phyloP scores from a whole-genome alignment of 2,329 filamentous ascomycete genomes.

The Leptographium procerum region DNA sequence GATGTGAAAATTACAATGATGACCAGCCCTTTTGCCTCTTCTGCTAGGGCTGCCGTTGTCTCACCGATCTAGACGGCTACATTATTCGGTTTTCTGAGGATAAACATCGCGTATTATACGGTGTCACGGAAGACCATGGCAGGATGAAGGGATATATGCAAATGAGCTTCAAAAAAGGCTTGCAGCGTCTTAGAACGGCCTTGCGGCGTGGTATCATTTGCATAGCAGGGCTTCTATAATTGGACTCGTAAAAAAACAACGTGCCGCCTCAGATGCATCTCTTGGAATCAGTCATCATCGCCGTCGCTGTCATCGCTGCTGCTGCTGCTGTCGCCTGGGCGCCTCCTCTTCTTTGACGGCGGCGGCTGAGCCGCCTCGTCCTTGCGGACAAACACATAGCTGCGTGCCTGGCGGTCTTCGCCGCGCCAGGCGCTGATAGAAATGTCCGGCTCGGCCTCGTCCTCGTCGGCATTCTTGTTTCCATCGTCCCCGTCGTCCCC shows the following conservation, averaged over 20 bases:
- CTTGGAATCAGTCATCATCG: conserved; percentile 1
- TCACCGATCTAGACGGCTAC: no score
- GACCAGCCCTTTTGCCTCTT: no score
- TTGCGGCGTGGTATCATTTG: neutral
- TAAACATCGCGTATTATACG: no score
- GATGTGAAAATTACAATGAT: no score
- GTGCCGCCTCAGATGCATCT: neutral
- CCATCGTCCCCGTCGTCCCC: neutral
- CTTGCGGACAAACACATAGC: conserved; percentile 51
- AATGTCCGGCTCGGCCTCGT: neutral
- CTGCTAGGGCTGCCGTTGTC: no score
- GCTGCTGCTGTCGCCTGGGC: conserved; percentile 5
- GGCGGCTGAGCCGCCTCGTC: conserved; percentile 29
- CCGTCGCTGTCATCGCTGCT: conserved; percentile 1
- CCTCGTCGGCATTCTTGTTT: neutral
- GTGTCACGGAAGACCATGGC: no score
- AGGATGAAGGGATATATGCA: no score
- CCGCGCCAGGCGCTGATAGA: conserved; percentile 34
- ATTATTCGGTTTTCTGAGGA: no score
- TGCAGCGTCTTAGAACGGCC: neutral
- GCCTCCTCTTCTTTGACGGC: conserved; percentile 17
- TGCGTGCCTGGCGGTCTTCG: conserved; percentile 41
- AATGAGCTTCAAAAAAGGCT: no score
- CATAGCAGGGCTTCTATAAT: neutral
- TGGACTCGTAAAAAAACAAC: no score